Conservation (phyloP, 2,329 filamentous ascomycete species). For the Furcasterigmium furcatum region DNA sequence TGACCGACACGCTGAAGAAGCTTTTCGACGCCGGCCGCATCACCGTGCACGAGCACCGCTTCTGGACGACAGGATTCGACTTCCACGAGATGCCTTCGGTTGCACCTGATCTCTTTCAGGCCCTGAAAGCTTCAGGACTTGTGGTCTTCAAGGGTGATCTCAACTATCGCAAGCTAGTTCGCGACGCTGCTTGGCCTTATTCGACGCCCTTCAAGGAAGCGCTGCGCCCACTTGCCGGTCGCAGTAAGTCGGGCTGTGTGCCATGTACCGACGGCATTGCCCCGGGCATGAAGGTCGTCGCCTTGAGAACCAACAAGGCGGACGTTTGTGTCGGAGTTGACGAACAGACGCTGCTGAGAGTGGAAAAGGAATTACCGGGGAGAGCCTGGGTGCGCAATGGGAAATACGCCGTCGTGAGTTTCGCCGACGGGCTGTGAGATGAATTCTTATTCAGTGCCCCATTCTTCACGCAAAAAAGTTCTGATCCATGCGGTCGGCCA, state of each 20-base stretch:
- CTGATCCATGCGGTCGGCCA: conserved; percentile 9
- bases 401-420: conserved; percentile 62
- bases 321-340: conserved; percentile 55
- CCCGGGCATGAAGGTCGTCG: not conserved
- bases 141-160: conserved; percentile 70
- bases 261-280: not conserved
- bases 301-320: conserved; percentile 66
- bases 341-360: conserved; percentile 54
- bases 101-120: conserved; percentile 50
- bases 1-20: not conserved
- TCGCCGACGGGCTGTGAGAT: conserved; percentile 5
- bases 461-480: conserved; percentile 5
- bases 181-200: conserved; percentile 61
- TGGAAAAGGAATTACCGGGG: conserved; percentile 42
- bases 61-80: conserved; percentile 62
- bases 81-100: conserved; percentile 61
- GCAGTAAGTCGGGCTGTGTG: not conserved
- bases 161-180: conserved; percentile 66
- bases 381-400: conserved; percentile 67
- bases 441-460: not conserved
- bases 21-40: conserved; percentile 4
- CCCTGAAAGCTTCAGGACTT: conserved; percentile 59
- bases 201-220: conserved; percentile 55
- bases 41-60: conserved; percentile 32
- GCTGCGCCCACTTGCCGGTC: not conserved